Evolutionary conservation across 2,329 filamentous ascomycete species (phyloP).

Genomic region (Penicillium sp.): DNA sequence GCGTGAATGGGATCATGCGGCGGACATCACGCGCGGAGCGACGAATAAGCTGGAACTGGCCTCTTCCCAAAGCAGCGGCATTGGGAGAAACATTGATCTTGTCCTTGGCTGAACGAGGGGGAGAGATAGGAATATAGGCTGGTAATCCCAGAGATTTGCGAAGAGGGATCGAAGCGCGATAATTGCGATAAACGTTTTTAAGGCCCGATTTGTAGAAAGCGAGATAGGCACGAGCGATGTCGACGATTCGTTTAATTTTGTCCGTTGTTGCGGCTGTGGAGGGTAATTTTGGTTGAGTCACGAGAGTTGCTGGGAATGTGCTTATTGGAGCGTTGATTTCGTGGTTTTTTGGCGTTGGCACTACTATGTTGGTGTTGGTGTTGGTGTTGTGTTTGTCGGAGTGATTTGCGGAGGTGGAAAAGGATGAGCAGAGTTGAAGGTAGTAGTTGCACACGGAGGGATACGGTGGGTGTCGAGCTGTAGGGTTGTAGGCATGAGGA

Average conservation of each 20-base stretch:
- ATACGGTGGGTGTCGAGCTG: not conserved
- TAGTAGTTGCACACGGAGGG: not conserved
- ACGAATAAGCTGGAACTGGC: conserved; percentile 70
- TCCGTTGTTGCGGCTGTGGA: conserved; percentile 47
- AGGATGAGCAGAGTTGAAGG: conserved; percentile 2
- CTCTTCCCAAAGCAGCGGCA: conserved; percentile 56
- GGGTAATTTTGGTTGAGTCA: conserved; percentile 61
- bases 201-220: conserved; percentile 88
- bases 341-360: conserved; percentile 18
- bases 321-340: conserved; percentile 71
- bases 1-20: conserved; percentile 76
- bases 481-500: not conserved
- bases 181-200: conserved; percentile 73
- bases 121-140: conserved; percentile 40
- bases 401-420: conserved; percentile 24
- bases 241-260: conserved; percentile 39
- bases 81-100: conserved; percentile 3
- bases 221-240: conserved; percentile 74
- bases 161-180: conserved; percentile 41
- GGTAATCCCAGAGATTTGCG: conserved; percentile 36
- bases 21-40: conserved; percentile 73
- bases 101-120: conserved; percentile 17
- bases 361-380: conserved; percentile 13
- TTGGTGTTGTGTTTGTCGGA: conserved; percentile 12
- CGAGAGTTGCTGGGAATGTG: conserved; percentile 73